Percentiles rank a stretch among this genome's conserved stretches.
phyloP scores from a whole-genome alignment of 306 rosid species.

The Rubus idaeus region DNA sequence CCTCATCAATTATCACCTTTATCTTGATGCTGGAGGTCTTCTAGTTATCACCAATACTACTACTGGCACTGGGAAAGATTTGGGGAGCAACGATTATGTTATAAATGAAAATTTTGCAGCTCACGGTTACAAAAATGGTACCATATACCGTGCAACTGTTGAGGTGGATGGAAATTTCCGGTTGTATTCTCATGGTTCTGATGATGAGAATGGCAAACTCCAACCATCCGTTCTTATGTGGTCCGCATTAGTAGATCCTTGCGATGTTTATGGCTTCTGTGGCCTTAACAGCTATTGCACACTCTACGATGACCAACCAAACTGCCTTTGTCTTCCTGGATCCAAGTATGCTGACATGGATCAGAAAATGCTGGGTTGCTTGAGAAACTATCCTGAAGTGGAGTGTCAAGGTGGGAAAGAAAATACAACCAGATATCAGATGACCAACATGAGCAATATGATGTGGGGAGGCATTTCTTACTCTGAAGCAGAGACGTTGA shows the following conservation, averaged over 20 bases:
- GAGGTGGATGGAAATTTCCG: conserved; percentile 9
- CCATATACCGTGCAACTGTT: conserved; percentile 14
- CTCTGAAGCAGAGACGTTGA: background rate
- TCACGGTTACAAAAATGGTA: too few relatives aligned
- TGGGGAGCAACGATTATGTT: too few relatives aligned
- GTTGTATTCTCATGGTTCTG: conserved; percentile 20
- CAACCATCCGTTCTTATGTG: background rate
- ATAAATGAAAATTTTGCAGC: too few relatives aligned
- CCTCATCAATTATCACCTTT: too few relatives aligned
- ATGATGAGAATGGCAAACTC: background rate
- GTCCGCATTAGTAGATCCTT: background rate
- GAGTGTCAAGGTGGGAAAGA: conserved; percentile 6
- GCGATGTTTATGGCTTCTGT: conserved; percentile 22
- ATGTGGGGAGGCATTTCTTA: background rate
- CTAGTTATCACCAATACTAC: background rate
- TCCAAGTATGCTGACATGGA: background rate
- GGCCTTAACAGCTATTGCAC: conserved; percentile 29
- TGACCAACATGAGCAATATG: too few relatives aligned
- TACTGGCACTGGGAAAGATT: too few relatives aligned
- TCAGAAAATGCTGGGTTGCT: conserved; percentile 24
- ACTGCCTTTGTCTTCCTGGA: conserved; percentile 24
- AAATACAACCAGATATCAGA: too few relatives aligned
- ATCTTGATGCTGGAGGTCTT: background rate
- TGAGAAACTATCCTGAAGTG: background rate
- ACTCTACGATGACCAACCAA: background rate